phyloP scores from a whole-genome alignment of 768 basidiomycete genomes.

The Pleurotus giganteus region DNA sequence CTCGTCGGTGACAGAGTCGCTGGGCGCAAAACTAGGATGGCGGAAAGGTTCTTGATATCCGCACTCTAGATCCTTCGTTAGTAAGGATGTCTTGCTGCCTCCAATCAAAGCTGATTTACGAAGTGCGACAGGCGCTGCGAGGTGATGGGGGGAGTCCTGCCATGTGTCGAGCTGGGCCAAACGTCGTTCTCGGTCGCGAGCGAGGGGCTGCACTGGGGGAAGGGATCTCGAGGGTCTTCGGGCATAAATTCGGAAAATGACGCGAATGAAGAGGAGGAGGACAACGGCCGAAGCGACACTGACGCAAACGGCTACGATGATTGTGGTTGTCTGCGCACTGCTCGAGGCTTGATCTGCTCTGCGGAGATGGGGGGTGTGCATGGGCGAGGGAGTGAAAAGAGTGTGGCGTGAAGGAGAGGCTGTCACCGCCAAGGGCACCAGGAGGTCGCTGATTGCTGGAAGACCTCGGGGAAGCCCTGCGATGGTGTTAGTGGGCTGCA shows the following conservation, averaged over 20 bases:
- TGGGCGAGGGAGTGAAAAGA: background rate
- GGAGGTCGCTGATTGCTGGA: constrained; percentile 1
- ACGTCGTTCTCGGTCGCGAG: constrained; percentile 55
- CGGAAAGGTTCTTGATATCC: constrained; percentile 14
- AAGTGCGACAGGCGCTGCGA: constrained; percentile 21
- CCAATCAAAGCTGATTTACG: constrained; percentile 16
- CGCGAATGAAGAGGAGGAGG: constrained; percentile 33
- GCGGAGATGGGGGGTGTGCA: background rate
- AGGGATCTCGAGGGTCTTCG: constrained; percentile 35
- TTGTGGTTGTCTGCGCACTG: constrained; percentile 39
- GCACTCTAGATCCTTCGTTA: constrained; percentile 19
- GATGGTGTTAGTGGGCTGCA: no score
- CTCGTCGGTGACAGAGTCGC: constrained; percentile 17
- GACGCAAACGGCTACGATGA: constrained; percentile 48
- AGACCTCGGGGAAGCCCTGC: background rate
- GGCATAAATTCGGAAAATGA: constrained; percentile 32
- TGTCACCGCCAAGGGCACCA: background rate
- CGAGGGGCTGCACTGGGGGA: constrained; percentile 65
- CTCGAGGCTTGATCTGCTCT: constrained; percentile 11
- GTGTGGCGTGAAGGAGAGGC: constrained; percentile 6
- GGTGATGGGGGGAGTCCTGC: constrained; percentile 15
- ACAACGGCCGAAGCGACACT: constrained; percentile 38
- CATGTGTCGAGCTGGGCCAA: constrained; percentile 36
- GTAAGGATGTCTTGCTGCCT: constrained; percentile 33
- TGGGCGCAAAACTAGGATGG: constrained; percentile 15